These are phyloP conservation scores for Angophora floribunda DNA, from an alignment of 345 rosid species.

Conservation along the genomic window DNA sequence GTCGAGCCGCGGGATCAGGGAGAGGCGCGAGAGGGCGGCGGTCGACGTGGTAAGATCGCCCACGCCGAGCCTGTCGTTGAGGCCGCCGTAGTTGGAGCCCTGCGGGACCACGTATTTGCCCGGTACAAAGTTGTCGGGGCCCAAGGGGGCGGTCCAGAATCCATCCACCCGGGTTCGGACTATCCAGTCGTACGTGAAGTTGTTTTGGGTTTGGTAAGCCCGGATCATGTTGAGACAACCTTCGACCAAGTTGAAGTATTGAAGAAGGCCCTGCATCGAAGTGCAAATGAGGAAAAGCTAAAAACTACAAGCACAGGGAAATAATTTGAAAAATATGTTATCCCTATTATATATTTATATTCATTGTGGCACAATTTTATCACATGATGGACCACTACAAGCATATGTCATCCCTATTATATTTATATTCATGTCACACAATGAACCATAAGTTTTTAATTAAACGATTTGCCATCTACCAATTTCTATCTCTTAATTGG, in stretches of 20 bases:
- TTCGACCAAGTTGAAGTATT: constrained; percentile 76
- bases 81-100: constrained; percentile 85
- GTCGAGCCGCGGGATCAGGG: constrained; percentile 63
- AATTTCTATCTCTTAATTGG: neutral
- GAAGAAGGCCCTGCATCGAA: constrained; percentile 59
- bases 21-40: constrained; percentile 75
- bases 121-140: constrained; percentile 44
- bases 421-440: neutral
- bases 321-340: neutral
- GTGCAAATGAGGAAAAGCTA: neutral
- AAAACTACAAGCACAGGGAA: neutral
- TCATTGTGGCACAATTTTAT: no score
- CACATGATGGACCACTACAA: no score
- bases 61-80: constrained; percentile 86
- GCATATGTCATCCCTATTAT: no score
- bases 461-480: neutral
- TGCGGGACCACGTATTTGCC: constrained; percentile 65
- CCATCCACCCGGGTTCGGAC: constrained; percentile 92
- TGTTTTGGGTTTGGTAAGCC: constrained; percentile 32
- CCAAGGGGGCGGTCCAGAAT: constrained; percentile 66
- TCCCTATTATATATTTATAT: neutral
- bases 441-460: neutral
- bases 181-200: constrained; percentile 82
- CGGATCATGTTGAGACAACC: constrained; percentile 69
- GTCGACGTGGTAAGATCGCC: constrained; percentile 55